Base-by-base conservation (phyloP, 805 yeast genomes). In the Ogataea degrootiae region DNA sequence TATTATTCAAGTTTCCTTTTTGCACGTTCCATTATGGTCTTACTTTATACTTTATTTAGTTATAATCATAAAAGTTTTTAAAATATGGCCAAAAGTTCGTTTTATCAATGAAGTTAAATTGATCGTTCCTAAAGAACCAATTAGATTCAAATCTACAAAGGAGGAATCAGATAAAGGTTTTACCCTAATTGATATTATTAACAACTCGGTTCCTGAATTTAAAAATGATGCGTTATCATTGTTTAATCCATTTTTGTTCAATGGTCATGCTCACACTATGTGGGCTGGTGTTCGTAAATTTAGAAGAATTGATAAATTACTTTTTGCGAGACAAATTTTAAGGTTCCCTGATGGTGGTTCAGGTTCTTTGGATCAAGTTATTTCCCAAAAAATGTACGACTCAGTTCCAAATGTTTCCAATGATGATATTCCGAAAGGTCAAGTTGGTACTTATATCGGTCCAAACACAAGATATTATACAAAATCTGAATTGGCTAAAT, bases 191-290 rank as follows among this genome's bases (percentile, higher is more conserved):
- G 59, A 57, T 4, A 49, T 65, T 34, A 58, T 63, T 15, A 37
- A 57, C 33, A 14, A 44, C 22, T 42, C 51, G 11, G 43, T 63
- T 4, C 80, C 83, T 0, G 78, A 69, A 9, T 71, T 83, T 48
- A 61, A 63, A 35, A 59, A 77, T 42, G 74, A 74, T 7, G 61
- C 80, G 37, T 72, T 72, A 55, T 74, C 83, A 55, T 67, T 78
- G 63, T 69, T 84, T 61, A 76, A 80, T 51, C 94, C 94, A 7
- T 65, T 76, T 3, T 63, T 85, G 29, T 79, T 80, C 63, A 81
- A 81, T 50, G 96, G 96, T 22, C 76, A 84, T 47, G 66, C 87
- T 26, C 97, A 91, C 65, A 89, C 96, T 2, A 60, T 85, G 61
- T 82, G 79, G 59, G 79, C 91, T 41, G 77, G 83, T 2, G 65